These are phyloP conservation scores for Didymella pomorum DNA, from an alignment of 2,329 filamentous ascomycete genomes.

Conservation along the genomic window DNA sequence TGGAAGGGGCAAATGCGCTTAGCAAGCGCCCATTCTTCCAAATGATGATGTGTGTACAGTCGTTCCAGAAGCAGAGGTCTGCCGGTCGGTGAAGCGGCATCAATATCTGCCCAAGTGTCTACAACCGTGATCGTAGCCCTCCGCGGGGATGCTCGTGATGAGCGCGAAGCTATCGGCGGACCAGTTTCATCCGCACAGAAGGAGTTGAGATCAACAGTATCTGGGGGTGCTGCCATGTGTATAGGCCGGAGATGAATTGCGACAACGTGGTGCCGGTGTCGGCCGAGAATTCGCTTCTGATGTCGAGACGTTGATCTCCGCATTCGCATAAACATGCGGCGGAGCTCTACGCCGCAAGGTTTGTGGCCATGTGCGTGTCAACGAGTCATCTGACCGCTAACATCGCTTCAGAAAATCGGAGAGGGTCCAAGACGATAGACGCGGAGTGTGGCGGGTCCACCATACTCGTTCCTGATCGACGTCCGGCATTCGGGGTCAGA, in stretches of 20 bases:
- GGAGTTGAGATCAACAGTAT: not conserved
- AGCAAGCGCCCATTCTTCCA: too few species aligned
- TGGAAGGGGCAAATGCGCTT: not conserved
- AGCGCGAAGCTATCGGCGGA: not conserved
- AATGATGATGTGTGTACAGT: not conserved
- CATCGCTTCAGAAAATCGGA: not conserved
- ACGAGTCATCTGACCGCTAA: constrained; percentile 9
- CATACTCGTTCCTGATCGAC: constrained; percentile 12
- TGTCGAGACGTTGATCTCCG: not conserved
- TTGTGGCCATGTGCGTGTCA: not conserved
- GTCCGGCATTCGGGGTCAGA: constrained; percentile 2
- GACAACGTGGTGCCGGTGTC: not conserved
- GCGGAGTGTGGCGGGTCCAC: constrained; percentile 2
- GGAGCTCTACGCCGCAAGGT: not conserved
- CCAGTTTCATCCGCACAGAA: not conserved
- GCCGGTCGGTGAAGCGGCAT: not conserved
- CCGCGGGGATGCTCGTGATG: not conserved
- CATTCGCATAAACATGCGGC: not conserved
- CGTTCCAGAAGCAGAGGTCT: not conserved
- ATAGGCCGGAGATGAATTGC: not conserved
- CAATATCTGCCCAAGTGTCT: not conserved
- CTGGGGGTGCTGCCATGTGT: not conserved
- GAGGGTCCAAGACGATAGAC: not conserved
- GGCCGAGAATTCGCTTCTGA: not conserved
- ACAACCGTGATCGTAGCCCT: not conserved